phyloP scores from a whole-genome alignment of 2,329 filamentous ascomycete species.

The Trichoderma sp. region DNA sequence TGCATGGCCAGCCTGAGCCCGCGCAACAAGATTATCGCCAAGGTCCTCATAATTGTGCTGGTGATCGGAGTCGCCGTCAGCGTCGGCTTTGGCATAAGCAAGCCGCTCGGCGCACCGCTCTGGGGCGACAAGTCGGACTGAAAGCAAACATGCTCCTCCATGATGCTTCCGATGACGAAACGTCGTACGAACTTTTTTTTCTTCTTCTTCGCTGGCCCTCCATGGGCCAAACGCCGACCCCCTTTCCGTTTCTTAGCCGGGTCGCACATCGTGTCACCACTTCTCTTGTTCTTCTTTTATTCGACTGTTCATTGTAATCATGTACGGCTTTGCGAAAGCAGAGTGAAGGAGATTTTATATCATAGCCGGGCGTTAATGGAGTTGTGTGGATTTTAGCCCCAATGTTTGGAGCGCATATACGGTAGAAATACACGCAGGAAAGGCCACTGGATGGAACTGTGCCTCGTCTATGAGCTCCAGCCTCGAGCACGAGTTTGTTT shows the following conservation, averaged over 20 bases:
- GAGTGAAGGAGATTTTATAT: slow-evolving; percentile 27
- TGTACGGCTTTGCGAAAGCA: slow-evolving; percentile 6
- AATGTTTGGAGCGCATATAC: background rate
- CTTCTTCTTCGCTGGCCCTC: background rate
- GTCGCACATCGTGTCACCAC: background rate
- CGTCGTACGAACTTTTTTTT: background rate
- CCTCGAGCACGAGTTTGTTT: background rate
- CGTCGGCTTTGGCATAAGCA: slow-evolving; percentile 60
- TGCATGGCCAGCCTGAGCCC: slow-evolving; percentile 53
- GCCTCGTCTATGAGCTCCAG: background rate
- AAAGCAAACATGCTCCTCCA: background rate
- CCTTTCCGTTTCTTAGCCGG: background rate
- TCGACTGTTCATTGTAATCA: slow-evolving; percentile 21
- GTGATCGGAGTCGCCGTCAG: slow-evolving; percentile 53
- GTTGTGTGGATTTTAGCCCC: slow-evolving; percentile 22
- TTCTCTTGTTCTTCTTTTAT: slow-evolving; percentile 4
- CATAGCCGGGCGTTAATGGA: slow-evolving; percentile 32
- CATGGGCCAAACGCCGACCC: background rate
- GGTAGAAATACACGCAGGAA: background rate
- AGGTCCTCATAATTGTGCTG: slow-evolving; percentile 51
- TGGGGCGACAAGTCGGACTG: slow-evolving; percentile 42
- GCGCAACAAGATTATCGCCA: slow-evolving; percentile 52
- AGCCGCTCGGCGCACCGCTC: slow-evolving; percentile 56
- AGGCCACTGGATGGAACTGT: background rate
- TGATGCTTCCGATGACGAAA: background rate